phyloP scores from a whole-genome alignment of 2,329 filamentous ascomycete genomes.

The Diplodia intermedia region DNA sequence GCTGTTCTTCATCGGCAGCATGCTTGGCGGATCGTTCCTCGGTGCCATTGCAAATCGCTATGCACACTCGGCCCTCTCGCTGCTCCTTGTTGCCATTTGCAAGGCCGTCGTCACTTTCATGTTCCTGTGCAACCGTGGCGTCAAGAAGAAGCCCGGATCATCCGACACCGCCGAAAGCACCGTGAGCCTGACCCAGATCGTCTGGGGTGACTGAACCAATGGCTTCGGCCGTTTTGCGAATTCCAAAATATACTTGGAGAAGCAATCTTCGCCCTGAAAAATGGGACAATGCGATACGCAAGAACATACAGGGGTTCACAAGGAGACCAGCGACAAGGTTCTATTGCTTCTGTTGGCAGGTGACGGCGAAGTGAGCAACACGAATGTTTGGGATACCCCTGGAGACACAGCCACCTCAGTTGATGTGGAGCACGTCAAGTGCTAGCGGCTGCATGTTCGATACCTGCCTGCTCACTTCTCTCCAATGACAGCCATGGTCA shows the following conservation, averaged over 20 bases:
- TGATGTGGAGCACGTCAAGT: not conserved
- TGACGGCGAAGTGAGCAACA: not conserved
- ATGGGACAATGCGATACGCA: not conserved
- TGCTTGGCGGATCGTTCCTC: constrained; percentile 39
- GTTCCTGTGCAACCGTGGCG: constrained; percentile 38
- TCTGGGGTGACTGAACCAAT: constrained; percentile 26
- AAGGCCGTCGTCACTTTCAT: constrained; percentile 37
- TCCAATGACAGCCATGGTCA: not conserved
- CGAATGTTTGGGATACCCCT: not conserved
- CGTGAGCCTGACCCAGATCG: constrained; percentile 16
- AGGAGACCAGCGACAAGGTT: not conserved
- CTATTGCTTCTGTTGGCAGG: not conserved
- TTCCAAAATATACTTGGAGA: not conserved
- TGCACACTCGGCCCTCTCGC: constrained; percentile 34
- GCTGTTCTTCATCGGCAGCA: constrained; percentile 36
- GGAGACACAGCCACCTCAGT: not conserved
- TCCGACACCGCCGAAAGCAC: constrained; percentile 25
- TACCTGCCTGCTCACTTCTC: not conserved
- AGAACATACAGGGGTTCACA: too few species aligned
- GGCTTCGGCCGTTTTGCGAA: not conserved
- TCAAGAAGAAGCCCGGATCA: constrained; percentile 35
- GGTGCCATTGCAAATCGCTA: constrained; percentile 36
- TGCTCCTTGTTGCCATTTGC: constrained; percentile 37
- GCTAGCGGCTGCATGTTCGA: not conserved
- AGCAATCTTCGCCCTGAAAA: not conserved